phyloP scores from a whole-genome alignment of 2,329 filamentous ascomycete species.

The Thelonectria rubi region DNA sequence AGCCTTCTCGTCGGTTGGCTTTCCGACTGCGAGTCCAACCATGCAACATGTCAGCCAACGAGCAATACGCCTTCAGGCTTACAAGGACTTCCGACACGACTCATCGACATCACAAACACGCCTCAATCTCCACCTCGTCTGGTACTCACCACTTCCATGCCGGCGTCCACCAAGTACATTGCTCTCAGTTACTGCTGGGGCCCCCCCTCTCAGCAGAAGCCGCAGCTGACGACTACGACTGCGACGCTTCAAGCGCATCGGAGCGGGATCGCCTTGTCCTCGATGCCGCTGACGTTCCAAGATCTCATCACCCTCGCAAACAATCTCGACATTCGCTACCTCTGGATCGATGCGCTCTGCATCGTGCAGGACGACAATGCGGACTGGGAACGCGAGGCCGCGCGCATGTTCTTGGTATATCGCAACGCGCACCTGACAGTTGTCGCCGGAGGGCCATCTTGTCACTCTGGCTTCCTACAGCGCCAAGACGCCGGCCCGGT shows the following conservation, averaged over 20 bases:
- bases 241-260: background rate
- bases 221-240: constrained; percentile 4
- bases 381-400: constrained; percentile 8
- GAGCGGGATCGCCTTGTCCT: background rate
- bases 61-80: background rate
- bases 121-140: background rate
- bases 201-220: background rate
- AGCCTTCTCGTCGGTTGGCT: background rate
- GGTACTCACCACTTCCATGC: background rate
- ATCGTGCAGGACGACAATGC: constrained; percentile 3
- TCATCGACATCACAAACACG: background rate
- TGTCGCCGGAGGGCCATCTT: background rate
- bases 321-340: background rate
- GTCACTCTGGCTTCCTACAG: background rate
- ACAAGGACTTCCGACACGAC: background rate
- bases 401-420: constrained; percentile 1
- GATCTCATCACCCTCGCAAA: background rate
- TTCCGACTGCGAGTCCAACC: background rate
- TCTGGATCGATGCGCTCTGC: constrained; percentile 10
- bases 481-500: background rate
- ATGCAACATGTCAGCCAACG: background rate
- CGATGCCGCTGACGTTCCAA: constrained; percentile 8
- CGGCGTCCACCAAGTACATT: background rate
- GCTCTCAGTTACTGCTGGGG: constrained; percentile 10
- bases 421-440: constrained; percentile 8